Conservation (phyloP, 768 basidiomycete genomes). For the Tubosaeta brunneosetosa region DNA sequence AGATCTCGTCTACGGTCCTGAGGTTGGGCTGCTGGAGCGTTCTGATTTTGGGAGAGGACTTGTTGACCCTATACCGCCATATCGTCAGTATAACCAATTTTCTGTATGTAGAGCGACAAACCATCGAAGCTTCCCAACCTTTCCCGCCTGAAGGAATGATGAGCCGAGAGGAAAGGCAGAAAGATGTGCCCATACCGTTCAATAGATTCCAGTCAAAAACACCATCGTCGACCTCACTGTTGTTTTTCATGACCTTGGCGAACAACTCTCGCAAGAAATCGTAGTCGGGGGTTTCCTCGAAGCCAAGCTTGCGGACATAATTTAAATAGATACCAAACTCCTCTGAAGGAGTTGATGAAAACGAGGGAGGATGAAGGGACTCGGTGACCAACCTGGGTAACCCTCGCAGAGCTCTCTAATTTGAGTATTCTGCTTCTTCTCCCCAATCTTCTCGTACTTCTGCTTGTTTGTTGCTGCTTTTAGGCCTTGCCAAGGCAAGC, state of each 20-base stretch:
- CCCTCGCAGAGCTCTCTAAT: constrained; percentile 97
- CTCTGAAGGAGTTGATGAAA: constrained; percentile 47
- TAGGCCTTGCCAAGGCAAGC: constrained; percentile 97
- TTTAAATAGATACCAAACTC: constrained; percentile 98
- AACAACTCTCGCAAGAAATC: constrained; percentile 96
- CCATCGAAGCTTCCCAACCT: constrained; percentile 87
- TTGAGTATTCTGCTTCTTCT: constrained; percentile 98
- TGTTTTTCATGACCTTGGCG: constrained; percentile 88
- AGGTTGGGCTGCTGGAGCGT: constrained; percentile 40
- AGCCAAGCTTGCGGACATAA: constrained; percentile 97
- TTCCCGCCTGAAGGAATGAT: constrained; percentile 58
- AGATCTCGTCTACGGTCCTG: constrained; percentile 58
- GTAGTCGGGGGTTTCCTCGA: constrained; percentile 98
- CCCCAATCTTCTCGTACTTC: constrained; percentile 99
- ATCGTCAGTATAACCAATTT: constrained; percentile 6
- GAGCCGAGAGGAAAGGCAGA: constrained; percentile 1
- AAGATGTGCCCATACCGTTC: constrained; percentile 50
- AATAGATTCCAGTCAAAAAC: constrained; percentile 95
- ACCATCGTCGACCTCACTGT: constrained; percentile 86
- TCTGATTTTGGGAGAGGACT: constrained; percentile 62
- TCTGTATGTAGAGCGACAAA: constrained; percentile 35
- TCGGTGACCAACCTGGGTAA: constrained; percentile 67
- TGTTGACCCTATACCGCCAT: constrained; percentile 46
- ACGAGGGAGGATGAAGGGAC: not conserved
- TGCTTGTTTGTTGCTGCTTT: constrained; percentile 99